Base-by-base conservation (phyloP, 2,329 filamentous ascomycete genomes). In the Ilyonectria destructans region DNA sequence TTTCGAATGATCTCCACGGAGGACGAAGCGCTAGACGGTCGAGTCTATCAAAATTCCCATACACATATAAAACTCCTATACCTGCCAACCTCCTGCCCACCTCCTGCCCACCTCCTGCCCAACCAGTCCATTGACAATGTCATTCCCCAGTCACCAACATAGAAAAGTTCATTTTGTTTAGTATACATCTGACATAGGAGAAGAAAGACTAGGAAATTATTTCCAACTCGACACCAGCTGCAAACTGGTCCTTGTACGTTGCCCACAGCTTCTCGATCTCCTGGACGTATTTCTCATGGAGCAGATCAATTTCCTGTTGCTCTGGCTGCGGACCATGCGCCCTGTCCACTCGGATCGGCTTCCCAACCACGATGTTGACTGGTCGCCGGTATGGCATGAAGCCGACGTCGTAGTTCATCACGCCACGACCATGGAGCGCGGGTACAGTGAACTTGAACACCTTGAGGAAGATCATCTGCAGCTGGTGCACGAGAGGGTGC, bases 391-490 rank as follows among this genome's bases (percentile, higher is more conserved):
- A 98, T 0, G 96, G 96, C 93, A 98, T 95, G 75, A 98, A 84
- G 4, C 96, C 96, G 15, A 98, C 94, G 80, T 99, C 96, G 79
- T 99, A 98, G 81, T 99, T 99, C 83, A 98, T 97, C 46, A 98
- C 91, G 13, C 96, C 96, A 29, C 95, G 85, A 3, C 95, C 96
- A 80, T 97, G 95, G 76, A 98, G 92, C 31, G 97, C 88, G 1
- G 96, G 95, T 12, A 98, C 87, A 0, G 96, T 98, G 77, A 98
- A 99, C 58, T 97, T 97, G 85, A 97, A 90, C 6, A 92, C 85
- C 74, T 92, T 93, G 82, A 98, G 96, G 64, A 97, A 85, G 31
- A 95, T 83, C 84, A 97, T 90, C 82, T 99, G 96, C 43, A 93
- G 82, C 77, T 90, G 91, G 83, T 96, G 93, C 62, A 98, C 89